Evolutionary conservation across 139 green algal species (phyloP).

Genomic region (Coccomyxa sp.): DNA sequence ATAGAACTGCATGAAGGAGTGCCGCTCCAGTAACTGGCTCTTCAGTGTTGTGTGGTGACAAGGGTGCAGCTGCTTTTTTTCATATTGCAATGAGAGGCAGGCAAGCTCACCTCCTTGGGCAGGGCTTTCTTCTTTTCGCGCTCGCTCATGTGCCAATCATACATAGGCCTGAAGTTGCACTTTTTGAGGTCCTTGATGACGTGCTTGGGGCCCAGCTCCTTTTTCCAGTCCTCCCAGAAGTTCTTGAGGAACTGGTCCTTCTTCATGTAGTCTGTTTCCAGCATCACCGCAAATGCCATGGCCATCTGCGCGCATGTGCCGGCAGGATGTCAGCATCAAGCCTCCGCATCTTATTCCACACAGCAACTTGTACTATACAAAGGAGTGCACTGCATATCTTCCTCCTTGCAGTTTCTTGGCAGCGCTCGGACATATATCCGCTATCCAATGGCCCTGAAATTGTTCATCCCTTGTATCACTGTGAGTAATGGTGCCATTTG

Average conservation of each 20-base stretch:
- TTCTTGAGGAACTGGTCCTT: slow-evolving; percentile 91
- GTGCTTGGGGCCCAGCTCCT: slow-evolving; percentile 83
- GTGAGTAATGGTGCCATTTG: no score
- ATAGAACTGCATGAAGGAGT: background rate
- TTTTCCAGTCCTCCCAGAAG: slow-evolving; percentile 94
- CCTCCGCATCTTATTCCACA: no score
- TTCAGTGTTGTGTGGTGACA: background rate
- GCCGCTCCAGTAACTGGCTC: background rate
- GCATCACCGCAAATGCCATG: slow-evolving; percentile 95
- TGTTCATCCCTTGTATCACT: no score
- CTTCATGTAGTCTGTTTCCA: slow-evolving; percentile 93
- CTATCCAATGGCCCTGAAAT: no score
- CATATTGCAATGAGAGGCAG: background rate
- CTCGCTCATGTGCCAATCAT: slow-evolving; percentile 78
- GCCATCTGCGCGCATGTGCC: slow-evolving; percentile 70
- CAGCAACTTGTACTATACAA: no score
- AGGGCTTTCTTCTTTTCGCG: slow-evolving; percentile 89
- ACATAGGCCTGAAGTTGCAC: slow-evolving; percentile 97
- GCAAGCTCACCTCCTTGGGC: slow-evolving; percentile 76
- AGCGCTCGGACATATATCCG: background rate
- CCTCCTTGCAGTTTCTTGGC: slow-evolving; percentile 21
- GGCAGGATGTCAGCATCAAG: no score
- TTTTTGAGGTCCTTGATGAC: slow-evolving; percentile 77
- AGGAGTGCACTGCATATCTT: no score
- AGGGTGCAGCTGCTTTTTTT: background rate